These are phyloP conservation scores for Suillus paluster DNA, from an alignment of 768 basidiomycete species.

Conservation along the genomic window DNA sequence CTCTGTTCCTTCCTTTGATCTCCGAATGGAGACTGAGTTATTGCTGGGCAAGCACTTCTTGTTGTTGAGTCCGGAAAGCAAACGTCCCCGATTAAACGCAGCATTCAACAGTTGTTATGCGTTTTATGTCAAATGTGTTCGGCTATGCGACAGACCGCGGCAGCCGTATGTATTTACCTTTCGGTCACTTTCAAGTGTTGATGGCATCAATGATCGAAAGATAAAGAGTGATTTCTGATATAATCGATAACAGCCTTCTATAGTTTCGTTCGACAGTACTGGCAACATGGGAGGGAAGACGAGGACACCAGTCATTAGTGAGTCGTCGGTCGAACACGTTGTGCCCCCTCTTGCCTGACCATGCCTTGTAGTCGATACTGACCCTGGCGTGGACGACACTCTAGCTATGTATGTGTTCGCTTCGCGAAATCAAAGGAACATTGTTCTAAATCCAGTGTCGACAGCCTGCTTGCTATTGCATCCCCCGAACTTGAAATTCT, in stretches of 20 bases:
- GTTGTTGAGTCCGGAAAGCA: neutral
- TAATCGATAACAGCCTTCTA: neutral
- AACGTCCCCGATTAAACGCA: neutral
- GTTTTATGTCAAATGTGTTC: neutral
- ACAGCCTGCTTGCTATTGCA: conserved; percentile 74
- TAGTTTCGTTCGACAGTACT: too few relatives aligned
- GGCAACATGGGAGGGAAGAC: conserved; percentile 23
- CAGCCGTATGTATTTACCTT: too few relatives aligned
- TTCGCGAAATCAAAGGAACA: neutral
- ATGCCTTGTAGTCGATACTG: conserved; percentile 70
- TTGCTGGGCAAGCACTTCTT: neutral
- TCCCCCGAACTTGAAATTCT: conserved; percentile 85
- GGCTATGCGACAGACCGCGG: neutral
- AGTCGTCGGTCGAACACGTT: conserved; percentile 25
- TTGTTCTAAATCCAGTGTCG: conserved; percentile 4
- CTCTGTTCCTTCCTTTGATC: neutral
- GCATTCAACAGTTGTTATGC: neutral
- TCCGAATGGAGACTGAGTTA: neutral
- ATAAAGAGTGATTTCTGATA: neutral
- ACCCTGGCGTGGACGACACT: conserved; percentile 85
- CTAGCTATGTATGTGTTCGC: conserved; percentile 66
- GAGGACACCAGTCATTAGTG: conserved; percentile 70
- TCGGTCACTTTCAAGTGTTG: too few relatives aligned
- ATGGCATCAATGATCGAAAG: neutral
- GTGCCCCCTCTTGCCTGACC: conserved; percentile 9